phyloP scores from a whole-genome alignment of 164 flowering plant genomes.

The Tinospora cordifolia region DNA sequence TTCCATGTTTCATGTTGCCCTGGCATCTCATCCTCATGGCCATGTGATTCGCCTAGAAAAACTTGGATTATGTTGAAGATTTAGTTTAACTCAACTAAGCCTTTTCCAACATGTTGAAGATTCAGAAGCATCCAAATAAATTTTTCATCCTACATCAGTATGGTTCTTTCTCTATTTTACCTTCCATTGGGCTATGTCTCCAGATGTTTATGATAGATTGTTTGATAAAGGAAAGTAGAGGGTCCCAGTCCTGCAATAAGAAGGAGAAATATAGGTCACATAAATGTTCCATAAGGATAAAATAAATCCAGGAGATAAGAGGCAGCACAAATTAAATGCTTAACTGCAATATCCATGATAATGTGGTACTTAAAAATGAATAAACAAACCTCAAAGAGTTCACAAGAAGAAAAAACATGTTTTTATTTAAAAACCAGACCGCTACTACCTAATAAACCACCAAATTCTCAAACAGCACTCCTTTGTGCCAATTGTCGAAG shows the following conservation, averaged over 20 bases:
- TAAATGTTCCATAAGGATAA: neutral
- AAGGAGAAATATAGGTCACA: neutral
- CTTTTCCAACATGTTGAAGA: neutral
- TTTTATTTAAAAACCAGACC: neutral
- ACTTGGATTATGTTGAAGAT: slow-evolving; percentile 1
- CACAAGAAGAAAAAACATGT: neutral
- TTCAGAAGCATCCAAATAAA: neutral
- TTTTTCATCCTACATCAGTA: neutral
- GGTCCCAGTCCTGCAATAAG: slow-evolving; percentile 63
- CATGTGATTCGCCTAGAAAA: slow-evolving; percentile 20
- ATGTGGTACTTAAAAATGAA: neutral
- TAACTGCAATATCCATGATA: neutral
- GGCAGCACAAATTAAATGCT: neutral
- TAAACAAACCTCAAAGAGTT: neutral
- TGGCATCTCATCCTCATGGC: slow-evolving; percentile 13
- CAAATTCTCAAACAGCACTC: neutral
- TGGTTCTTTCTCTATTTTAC: slow-evolving; percentile 25
- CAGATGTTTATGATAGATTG: slow-evolving; percentile 42
- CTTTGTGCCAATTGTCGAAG: too few relatives aligned
- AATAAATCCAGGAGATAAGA: neutral
- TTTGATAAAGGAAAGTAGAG: slow-evolving; percentile 54
- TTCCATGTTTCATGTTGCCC: slow-evolving; percentile 20
- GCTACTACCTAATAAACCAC: neutral
- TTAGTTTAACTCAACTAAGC: neutral
- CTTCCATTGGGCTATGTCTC: slow-evolving; percentile 32